These are phyloP conservation scores for Pseudoneurospora amorphoporcata DNA, from an alignment of 495 filamentous ascomycete species.

Conservation along the genomic window DNA sequence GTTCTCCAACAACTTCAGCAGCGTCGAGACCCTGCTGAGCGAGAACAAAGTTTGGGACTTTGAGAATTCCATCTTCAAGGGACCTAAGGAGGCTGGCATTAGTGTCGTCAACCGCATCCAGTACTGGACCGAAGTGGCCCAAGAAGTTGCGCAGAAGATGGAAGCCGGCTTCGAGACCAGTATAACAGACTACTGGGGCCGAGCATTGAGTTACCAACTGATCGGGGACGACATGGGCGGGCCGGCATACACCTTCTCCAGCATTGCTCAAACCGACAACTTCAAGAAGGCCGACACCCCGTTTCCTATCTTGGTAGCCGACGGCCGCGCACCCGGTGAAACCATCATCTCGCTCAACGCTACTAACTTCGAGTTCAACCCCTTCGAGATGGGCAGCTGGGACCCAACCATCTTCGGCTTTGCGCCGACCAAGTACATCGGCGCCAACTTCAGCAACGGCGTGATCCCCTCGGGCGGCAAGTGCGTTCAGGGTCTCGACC, in stretches of 20 bases:
- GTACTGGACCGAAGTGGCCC: conserved; percentile 58
- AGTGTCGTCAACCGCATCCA: conserved; percentile 32
- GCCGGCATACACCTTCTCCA: conserved; percentile 75
- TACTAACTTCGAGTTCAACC: conserved; percentile 80
- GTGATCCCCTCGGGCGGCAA: conserved; percentile 42
- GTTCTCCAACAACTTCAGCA: conserved; percentile 83
- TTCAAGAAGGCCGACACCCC: conserved; percentile 67
- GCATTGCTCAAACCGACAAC: conserved; percentile 56
- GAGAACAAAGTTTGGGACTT: conserved; percentile 64
- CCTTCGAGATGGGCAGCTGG: conserved; percentile 76
- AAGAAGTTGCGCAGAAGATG: conserved; percentile 54
- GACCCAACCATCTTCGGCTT: conserved; percentile 79
- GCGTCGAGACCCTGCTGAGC: conserved; percentile 51
- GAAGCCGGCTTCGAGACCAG: conserved; percentile 64
- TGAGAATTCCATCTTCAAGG: conserved; percentile 58
- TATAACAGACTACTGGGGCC: conserved; percentile 82
- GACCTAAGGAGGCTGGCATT: conserved; percentile 28
- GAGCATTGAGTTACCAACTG: conserved; percentile 74
- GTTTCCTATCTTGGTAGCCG: conserved; percentile 73
- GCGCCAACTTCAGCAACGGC: conserved; percentile 68
- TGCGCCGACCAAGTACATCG: conserved; percentile 61
- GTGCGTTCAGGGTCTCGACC: conserved; percentile 78
- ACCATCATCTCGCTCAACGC: conserved; percentile 59
- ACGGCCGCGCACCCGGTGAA: conserved; percentile 59
- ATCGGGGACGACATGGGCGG: conserved; percentile 71